Conservation (phyloP, 2,329 filamentous ascomycete genomes). For the Cladosporium sp. region DNA sequence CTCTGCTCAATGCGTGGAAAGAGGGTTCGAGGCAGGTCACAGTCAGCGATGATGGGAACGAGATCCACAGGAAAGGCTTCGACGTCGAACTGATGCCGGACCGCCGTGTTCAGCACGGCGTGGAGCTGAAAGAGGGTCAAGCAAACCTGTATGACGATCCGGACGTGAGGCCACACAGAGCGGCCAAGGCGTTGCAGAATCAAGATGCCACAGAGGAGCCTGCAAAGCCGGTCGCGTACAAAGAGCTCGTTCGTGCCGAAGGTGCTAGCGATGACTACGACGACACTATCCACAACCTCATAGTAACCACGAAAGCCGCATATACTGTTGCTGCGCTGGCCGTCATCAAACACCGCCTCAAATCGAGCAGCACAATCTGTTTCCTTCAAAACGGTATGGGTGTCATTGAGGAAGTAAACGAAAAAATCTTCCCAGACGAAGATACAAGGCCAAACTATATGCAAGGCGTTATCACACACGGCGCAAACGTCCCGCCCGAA, state of each 20-base stretch:
- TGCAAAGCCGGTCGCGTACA: not conserved
- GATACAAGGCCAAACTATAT: constrained; percentile 67
- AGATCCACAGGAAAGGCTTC: constrained; percentile 34
- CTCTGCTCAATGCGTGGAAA: constrained; percentile 42
- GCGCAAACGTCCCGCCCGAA: constrained; percentile 39
- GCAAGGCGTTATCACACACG: constrained; percentile 60
- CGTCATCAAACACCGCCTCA: constrained; percentile 60
- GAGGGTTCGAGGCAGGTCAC: constrained; percentile 42
- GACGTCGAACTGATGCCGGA: constrained; percentile 40
- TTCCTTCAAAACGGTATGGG: constrained; percentile 80
- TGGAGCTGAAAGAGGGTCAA: constrained; percentile 14
- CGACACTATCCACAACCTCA: constrained; percentile 62
- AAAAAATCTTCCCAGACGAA: constrained; percentile 61
- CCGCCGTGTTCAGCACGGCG: constrained; percentile 32
- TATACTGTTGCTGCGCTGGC: constrained; percentile 61
- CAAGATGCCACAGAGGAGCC: constrained; percentile 4
- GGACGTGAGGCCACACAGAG: constrained; percentile 24
- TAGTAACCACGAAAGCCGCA: constrained; percentile 71
- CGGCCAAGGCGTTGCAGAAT: constrained; percentile 11
- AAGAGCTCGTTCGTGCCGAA: too few species aligned
- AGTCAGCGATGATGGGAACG: constrained; percentile 38
- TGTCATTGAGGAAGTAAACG: constrained; percentile 69
- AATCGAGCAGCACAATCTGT: constrained; percentile 62
- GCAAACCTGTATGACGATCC: constrained; percentile 19
- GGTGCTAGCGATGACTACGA: not conserved